These are phyloP conservation scores for Arctostaphylos glauca DNA, from an alignment of 148 eudicot genomes.

Conservation along the genomic window DNA sequence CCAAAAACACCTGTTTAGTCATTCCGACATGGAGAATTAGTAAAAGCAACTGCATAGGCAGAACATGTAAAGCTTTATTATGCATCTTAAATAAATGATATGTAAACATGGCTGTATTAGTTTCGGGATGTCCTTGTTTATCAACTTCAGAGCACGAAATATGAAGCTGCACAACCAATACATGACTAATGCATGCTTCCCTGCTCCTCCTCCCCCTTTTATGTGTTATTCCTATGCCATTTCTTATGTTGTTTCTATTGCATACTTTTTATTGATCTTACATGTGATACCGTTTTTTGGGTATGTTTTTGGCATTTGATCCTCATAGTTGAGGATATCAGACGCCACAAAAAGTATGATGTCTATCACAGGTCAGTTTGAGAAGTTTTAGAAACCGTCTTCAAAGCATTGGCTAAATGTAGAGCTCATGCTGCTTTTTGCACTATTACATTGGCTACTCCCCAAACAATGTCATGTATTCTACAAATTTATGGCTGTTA, in stretches of 20 bases:
- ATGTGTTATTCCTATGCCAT: not conserved
- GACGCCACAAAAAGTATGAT: not conserved
- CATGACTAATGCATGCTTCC: not conserved
- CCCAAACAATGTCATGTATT: not conserved
- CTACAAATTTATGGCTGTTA: too few relatives aligned
- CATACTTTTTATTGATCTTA: not conserved
- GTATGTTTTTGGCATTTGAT: not conserved
- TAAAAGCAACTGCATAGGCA: not conserved
- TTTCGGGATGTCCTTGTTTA: not conserved
- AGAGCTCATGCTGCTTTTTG: not conserved
- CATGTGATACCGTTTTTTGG: not conserved
- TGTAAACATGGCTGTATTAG: not conserved
- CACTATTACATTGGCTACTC: not conserved
- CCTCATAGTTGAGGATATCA: not conserved
- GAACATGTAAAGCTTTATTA: not conserved
- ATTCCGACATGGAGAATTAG: not conserved
- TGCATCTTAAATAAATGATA: not conserved
- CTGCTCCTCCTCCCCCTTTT: not conserved
- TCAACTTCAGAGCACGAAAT: not conserved
- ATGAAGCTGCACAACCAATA: not conserved
- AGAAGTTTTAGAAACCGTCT: not conserved
- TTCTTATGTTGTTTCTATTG: slow-evolving; percentile 4
- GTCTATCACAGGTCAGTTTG: not conserved
- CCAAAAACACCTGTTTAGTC: not conserved
- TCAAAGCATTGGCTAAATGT: not conserved